Conservation (phyloP, 148 eudicot genomes). For the Bassia scoparia region DNA sequence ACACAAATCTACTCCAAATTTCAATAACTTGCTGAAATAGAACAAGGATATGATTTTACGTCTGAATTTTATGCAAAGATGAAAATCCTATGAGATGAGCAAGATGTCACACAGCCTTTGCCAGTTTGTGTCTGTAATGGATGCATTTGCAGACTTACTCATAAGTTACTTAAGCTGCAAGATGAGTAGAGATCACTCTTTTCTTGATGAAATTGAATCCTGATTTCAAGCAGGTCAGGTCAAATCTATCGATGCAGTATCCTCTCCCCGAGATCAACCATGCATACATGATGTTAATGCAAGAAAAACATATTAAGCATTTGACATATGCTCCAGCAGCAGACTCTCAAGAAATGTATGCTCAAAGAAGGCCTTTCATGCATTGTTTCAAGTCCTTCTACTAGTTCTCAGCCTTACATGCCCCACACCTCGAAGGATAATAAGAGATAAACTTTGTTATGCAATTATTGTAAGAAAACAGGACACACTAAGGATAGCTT, state of each 20-base stretch:
- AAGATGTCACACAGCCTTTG: background rate
- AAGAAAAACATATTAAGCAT: no score
- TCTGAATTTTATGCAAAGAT: background rate
- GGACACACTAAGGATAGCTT: background rate
- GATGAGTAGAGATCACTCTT: background rate
- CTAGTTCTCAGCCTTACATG: no score
- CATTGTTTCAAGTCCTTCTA: no score
- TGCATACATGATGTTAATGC: background rate
- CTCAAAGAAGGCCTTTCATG: no score
- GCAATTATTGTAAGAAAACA: background rate
- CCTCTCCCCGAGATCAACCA: background rate
- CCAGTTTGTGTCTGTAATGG: background rate
- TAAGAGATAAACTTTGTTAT: background rate
- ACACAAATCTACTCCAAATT: background rate
- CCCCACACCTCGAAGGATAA: no score
- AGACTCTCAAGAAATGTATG: no score
- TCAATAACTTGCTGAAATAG: background rate
- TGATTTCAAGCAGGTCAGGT: no score
- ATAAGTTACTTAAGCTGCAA: background rate
- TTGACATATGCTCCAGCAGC: no score
- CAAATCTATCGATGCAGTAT: background rate
- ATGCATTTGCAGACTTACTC: background rate
- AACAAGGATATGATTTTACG: background rate
- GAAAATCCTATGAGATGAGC: background rate
- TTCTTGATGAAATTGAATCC: background rate